Percentiles rank a stretch among this genome's conserved stretches.
Conservation (phyloP, 2,329 filamentous ascomycete genomes). For the Beauveria rudraprayagi region DNA sequence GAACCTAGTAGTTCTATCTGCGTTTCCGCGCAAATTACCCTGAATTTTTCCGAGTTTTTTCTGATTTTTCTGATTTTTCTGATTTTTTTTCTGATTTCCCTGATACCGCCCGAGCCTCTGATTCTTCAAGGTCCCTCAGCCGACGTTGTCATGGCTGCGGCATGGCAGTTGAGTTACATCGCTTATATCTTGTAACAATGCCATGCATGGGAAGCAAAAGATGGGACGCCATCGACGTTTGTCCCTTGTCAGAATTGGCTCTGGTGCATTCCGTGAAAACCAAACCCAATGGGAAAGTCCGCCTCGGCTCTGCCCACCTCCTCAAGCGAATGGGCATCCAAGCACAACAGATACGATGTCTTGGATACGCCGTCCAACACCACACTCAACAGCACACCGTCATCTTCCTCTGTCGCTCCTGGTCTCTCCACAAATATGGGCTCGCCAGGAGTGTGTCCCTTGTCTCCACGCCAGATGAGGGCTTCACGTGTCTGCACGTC, state of each 20-base stretch:
- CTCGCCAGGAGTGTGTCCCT: constrained; percentile 60
- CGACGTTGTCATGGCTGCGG: neutral
- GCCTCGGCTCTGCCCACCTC: constrained; percentile 59
- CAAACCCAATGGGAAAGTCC: constrained; percentile 51
- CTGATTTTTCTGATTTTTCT: no score
- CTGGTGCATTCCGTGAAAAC: constrained; percentile 55
- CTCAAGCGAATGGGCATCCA: constrained; percentile 54
- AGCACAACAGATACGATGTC: constrained; percentile 56
- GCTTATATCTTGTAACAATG: neutral
- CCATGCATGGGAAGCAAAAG: no score
- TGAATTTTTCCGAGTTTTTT: no score
- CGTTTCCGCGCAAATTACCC: no score
- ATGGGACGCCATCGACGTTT: no score
- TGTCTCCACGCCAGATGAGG: constrained; percentile 47
- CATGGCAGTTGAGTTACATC: neutral
- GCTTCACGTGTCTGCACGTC: constrained; percentile 47
- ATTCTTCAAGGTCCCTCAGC: no score
- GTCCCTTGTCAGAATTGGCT: neutral
- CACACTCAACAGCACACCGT: constrained; percentile 53
- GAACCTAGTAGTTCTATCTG: no score
- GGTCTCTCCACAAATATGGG: constrained; percentile 54
- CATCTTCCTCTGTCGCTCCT: constrained; percentile 46
- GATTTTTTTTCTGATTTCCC: no score
- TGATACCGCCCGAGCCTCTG: no score
- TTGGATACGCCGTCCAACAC: constrained; percentile 53